Evolutionary conservation across 176 grass and related monocot genomes (phyloP).

Genomic region (Oryza nivara): DNA sequence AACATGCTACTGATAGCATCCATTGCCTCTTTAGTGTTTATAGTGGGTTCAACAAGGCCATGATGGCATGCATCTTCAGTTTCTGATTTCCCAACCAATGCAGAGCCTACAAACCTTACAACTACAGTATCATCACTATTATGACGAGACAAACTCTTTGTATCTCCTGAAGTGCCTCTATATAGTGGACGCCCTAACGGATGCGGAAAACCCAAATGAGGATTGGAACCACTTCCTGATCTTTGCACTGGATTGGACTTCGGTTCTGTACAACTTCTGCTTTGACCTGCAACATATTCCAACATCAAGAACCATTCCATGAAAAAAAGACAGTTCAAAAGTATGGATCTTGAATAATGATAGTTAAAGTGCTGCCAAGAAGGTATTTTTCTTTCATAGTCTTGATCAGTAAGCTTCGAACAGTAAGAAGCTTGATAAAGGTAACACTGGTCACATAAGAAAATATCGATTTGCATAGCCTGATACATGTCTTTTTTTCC

Average conservation of each 20-base stretch:
- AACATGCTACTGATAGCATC: conserved; percentile 88
- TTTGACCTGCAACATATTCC: conserved; percentile 46
- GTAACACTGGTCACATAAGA: background rate
- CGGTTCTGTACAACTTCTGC: conserved; percentile 28
- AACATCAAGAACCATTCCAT: background rate
- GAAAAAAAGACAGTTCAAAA: background rate
- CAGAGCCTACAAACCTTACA: conserved; percentile 85
- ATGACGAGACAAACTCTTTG: conserved; percentile 43
- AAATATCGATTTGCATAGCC: background rate
- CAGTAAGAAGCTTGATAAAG: background rate
- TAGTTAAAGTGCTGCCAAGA: background rate
- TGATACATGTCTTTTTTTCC: background rate
- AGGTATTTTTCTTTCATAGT: background rate
- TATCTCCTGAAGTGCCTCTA: conserved; percentile 48
- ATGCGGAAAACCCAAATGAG: conserved; percentile 29
- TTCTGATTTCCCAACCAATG: conserved; percentile 83
- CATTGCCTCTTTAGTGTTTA: conserved; percentile 91
- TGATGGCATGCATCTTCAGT: conserved; percentile 92
- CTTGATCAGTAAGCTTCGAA: background rate
- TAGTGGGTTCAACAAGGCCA: conserved; percentile 90
- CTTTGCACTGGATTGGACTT: conserved; percentile 43
- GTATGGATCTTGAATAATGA: conserved; percentile 21
- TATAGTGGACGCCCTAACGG: conserved; percentile 34
- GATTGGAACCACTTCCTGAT: conserved; percentile 46
- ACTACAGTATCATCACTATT: conserved; percentile 83